Evolutionary conservation across 73 alveolate species (phyloP).

Genomic region (Tetrahymena malaccensis): DNA sequence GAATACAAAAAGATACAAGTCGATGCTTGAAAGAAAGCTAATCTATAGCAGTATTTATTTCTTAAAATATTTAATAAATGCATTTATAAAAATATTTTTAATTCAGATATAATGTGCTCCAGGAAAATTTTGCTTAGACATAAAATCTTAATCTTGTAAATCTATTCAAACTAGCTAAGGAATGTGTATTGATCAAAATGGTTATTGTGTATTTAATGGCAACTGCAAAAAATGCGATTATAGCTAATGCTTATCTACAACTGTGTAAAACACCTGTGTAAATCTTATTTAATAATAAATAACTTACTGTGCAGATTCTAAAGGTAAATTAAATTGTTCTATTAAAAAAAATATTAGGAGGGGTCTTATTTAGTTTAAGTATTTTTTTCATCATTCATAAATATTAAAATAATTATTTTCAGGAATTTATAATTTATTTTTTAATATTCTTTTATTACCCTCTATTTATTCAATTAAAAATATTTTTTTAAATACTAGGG

Average conservation of each 20-base stretch:
- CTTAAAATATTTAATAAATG: background rate
- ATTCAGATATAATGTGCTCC: background rate
- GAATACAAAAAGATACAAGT: background rate
- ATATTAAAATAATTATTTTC: too few species aligned
- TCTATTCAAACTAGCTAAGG: background rate
- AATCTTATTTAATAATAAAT: background rate
- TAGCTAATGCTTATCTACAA: background rate
- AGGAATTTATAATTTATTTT: too few species aligned
- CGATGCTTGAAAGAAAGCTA: background rate
- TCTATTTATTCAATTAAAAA: too few species aligned
- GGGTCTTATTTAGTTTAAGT: too few species aligned
- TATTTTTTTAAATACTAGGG: background rate
- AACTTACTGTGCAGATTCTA: background rate
- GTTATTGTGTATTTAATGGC: background rate
- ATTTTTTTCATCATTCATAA: too few species aligned
- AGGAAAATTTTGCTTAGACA: background rate
- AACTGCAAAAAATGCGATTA: background rate
- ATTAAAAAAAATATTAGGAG: too few species aligned
- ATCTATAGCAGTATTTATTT: background rate
- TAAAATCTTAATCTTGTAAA: background rate
- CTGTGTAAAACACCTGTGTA: background rate
- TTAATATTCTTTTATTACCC: too few species aligned
- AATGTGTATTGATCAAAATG: background rate
- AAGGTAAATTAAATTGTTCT: background rate
- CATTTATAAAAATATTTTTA: background rate